Evolutionary conservation across 1,284 basidiomycete species (phyloP), one percentile per base, ranked within the genome.

Genomic region (Malassezia arunalokei): DNA sequence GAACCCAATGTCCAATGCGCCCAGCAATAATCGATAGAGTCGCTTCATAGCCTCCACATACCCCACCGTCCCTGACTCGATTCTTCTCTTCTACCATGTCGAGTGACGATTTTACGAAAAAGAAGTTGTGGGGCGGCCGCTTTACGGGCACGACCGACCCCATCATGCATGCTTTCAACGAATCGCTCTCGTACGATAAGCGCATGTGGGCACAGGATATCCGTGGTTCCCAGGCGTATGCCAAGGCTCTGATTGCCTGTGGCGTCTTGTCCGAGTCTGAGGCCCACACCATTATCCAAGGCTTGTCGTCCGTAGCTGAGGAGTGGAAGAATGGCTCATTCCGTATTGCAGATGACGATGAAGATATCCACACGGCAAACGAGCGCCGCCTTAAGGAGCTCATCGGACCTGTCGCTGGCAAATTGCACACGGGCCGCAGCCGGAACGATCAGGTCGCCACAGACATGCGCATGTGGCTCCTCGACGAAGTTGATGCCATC

Each of bases 361-460:
- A 98, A 71, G 92, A 98, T 71, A 96, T 98, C 57, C 92, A 98
- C 75, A 98, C 92, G n/a, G 94, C 94, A 53, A 98, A 98, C 71
- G 92, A 98, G 75, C 84, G 94, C 49, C 81, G 92, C 30, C 76
- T 98, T 63, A 87, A 83, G 60, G 92, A 98, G 77, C 76, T 96
- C 55, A 88, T 98, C 54, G 92, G 92, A 0, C 55, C 67, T 43
- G 72, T 73, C 11, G 74, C 73, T 8, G 74, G 74, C 39, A 70
- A 68, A 60, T 63, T 71, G 11, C 92, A 98, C 74, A 98, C 94
- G 0, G 94, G 92, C 35, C 82, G 92, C 52, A 91, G 87, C 55
- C 81, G 92, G 49, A 98, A 98, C 74, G 92, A 98, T 74, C 92
- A 98, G 75, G 91, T 95, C 56, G 90, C 90, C 5, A 98, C 92